Evolutionary conservation across 2,329 filamentous ascomycete species (phyloP).

Genomic region (Penicillium sp.): DNA sequence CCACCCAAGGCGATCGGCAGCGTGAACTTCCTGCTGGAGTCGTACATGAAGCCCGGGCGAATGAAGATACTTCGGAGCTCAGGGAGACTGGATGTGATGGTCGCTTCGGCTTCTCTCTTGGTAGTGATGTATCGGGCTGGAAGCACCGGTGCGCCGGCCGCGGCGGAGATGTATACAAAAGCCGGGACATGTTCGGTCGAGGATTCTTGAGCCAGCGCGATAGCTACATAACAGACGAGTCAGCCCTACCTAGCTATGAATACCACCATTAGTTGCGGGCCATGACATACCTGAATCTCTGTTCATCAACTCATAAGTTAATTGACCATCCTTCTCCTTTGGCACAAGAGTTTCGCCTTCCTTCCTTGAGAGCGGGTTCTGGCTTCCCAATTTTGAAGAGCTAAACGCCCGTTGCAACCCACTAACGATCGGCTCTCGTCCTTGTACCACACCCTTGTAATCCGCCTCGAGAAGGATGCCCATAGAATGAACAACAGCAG

Average conservation of each 20-base stretch:
- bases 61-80: constrained; percentile 77
- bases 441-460: constrained; percentile 89
- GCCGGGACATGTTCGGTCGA: constrained; percentile 61
- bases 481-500: constrained; percentile 90
- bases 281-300: constrained; percentile 62
- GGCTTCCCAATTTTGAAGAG: constrained; percentile 57
- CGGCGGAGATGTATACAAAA: constrained; percentile 88
- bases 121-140: constrained; percentile 84
- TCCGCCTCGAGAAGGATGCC: constrained; percentile 95
- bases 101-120: constrained; percentile 83
- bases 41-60: constrained; percentile 85
- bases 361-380: constrained; percentile 67
- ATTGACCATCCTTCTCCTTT: constrained; percentile 67
- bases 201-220: constrained; percentile 77
- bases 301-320: constrained; percentile 98
- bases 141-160: constrained; percentile 78
- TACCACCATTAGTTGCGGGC: background rate
- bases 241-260: constrained; percentile 2
- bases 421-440: constrained; percentile 74
- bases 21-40: constrained; percentile 75
- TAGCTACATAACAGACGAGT: constrained; percentile 53
- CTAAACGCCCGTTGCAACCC: constrained; percentile 79
- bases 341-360: constrained; percentile 62
- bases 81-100: constrained; percentile 70
- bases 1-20: constrained; percentile 79